These are phyloP conservation scores for Neopestalotiopsis sp. DNA, from an alignment of 2,329 filamentous ascomycete genomes.

Conservation along the genomic window DNA sequence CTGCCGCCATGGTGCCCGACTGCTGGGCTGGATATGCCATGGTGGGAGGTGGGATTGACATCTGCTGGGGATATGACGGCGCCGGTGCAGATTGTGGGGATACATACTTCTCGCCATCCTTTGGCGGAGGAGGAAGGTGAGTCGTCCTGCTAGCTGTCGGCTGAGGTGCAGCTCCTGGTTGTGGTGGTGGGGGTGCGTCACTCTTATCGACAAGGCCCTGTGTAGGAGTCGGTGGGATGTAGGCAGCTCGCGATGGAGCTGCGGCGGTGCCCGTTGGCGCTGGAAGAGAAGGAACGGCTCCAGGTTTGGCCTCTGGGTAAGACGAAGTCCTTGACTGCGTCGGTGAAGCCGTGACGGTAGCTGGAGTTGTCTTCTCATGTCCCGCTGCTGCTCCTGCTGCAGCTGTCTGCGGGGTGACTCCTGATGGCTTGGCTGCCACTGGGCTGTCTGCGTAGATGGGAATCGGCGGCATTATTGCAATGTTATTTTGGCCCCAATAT, in stretches of 20 bases:
- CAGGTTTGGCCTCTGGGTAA: constrained; percentile 52
- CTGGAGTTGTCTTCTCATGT: constrained; percentile 31
- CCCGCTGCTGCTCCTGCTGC: constrained; percentile 23
- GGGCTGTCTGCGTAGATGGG: constrained; percentile 64
- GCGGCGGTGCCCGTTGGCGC: constrained; percentile 45
- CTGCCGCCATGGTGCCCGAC: constrained; percentile 49
- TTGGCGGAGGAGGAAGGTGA: constrained; percentile 56
- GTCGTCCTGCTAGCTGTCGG: constrained; percentile 33
- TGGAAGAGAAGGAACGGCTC: constrained; percentile 49
- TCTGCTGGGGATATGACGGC: constrained; percentile 49
- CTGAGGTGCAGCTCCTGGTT: constrained; percentile 60
- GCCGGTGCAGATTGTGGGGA: constrained; percentile 33
- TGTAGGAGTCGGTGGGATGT: constrained; percentile 49
- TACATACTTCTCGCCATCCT: constrained; percentile 49
- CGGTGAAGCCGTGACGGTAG: constrained; percentile 35
- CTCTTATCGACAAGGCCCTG: constrained; percentile 30
- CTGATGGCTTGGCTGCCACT: constrained; percentile 59
- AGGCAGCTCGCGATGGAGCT: constrained; percentile 34
- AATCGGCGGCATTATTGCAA: constrained; percentile 61
- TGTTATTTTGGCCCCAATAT: background rate
- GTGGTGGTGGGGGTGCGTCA: constrained; percentile 56
- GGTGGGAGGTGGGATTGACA: constrained; percentile 55
- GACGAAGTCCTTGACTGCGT: constrained; percentile 27
- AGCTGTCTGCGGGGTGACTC: constrained; percentile 36
- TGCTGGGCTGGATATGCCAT: constrained; percentile 45